Conservation (phyloP, 768 basidiomycete genomes). For the Tylopilus rubrobrunneus region DNA sequence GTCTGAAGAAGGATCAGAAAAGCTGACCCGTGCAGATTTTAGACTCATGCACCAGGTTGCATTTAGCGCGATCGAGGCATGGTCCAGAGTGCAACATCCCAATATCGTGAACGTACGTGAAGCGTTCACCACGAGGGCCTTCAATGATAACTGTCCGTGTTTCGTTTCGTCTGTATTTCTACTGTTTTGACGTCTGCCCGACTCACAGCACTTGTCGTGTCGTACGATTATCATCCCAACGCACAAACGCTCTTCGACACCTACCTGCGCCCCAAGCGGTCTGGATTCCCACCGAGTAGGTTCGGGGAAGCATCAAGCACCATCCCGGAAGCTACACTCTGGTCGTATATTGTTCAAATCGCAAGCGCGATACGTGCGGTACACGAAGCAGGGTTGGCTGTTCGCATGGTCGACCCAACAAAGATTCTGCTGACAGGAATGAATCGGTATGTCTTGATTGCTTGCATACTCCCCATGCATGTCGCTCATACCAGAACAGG, state of each 20-base stretch:
- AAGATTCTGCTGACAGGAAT: conserved; percentile 88
- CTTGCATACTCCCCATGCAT: not conserved
- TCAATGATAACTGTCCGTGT: conserved; percentile 82
- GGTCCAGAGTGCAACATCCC: conserved; percentile 83
- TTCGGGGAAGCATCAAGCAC: conserved; percentile 27
- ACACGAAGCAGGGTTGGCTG: conserved; percentile 76
- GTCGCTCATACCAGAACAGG: conserved; percentile 35
- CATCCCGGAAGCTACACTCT: conserved; percentile 78
- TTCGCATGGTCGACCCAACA: conserved; percentile 78
- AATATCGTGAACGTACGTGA: conserved; percentile 80
- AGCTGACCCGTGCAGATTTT: conserved; percentile 53
- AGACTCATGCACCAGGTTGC: conserved; percentile 79
- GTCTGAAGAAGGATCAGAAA: not conserved
- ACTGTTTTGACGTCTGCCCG: conserved; percentile 7
- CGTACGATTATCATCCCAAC: conserved; percentile 84
- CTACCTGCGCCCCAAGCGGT: conserved; percentile 60
- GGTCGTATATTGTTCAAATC: conserved; percentile 92
- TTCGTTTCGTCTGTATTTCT: conserved; percentile 3
- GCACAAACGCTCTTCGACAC: conserved; percentile 78
- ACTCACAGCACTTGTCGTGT: conserved; percentile 77
- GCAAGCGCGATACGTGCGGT: conserved; percentile 81
- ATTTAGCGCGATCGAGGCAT: conserved; percentile 77
- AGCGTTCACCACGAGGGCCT: conserved; percentile 92
- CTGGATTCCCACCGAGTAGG: conserved; percentile 34
- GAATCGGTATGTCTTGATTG: conserved; percentile 56